Evolutionary conservation across 2,329 filamentous ascomycete genomes (phyloP).

Genomic region (Grosmannia serpens): DNA sequence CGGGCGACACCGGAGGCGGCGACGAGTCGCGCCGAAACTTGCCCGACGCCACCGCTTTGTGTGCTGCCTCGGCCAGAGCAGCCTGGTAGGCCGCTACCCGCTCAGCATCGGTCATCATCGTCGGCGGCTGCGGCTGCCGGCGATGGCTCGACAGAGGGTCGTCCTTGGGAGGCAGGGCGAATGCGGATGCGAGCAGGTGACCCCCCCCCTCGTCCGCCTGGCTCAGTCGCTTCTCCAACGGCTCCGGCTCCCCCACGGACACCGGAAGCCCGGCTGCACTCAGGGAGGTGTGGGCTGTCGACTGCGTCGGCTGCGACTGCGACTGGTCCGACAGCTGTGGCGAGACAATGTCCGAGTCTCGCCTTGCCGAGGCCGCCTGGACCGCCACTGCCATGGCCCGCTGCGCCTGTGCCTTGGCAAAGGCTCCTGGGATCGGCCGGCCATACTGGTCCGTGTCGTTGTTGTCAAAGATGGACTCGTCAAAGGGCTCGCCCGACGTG

Average conservation of each 20-base stretch:
- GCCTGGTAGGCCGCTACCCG: constrained; percentile 57
- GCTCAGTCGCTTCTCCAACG: neutral
- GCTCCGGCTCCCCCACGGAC: constrained; percentile 6
- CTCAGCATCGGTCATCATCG: constrained; percentile 11
- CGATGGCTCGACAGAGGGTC: constrained; percentile 4
- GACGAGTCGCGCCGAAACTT: constrained; percentile 56
- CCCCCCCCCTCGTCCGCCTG: neutral
- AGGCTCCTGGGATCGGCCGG: constrained; percentile 46
- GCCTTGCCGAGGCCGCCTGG: constrained; percentile 19
- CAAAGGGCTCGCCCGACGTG: constrained; percentile 47
- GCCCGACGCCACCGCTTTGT: constrained; percentile 62
- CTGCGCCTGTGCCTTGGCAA: constrained; percentile 39
- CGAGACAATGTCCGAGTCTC: constrained; percentile 28
- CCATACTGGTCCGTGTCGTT: constrained; percentile 53
- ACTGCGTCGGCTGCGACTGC: constrained; percentile 25
- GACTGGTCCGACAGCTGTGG: constrained; percentile 5
- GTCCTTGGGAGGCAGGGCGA: neutral
- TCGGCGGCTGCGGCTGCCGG: constrained; percentile 8
- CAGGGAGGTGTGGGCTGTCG: constrained; percentile 42
- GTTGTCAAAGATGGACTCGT: constrained; percentile 63
- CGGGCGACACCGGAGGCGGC: constrained; percentile 21
- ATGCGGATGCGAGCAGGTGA: neutral
- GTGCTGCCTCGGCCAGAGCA: constrained; percentile 71
- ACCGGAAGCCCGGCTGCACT: constrained; percentile 21
- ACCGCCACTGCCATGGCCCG: constrained; percentile 18